Conservation (phyloP, 2,329 filamentous ascomycete species). For the Neopestalotiopsis clavispora region DNA sequence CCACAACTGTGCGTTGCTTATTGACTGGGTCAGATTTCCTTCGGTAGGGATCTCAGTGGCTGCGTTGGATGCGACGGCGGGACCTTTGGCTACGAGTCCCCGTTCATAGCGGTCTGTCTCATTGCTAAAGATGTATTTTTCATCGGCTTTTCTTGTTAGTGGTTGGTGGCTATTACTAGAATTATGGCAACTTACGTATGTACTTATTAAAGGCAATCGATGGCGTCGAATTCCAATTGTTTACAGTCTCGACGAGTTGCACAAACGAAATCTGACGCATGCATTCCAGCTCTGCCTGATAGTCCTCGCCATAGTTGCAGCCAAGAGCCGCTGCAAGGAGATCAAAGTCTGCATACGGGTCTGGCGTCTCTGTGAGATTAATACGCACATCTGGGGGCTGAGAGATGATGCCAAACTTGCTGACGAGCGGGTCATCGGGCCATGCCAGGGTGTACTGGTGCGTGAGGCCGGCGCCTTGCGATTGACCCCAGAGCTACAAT, state of each 20-base stretch:
- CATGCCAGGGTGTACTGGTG: constrained; percentile 12
- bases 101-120: neutral
- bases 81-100: neutral
- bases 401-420: constrained; percentile 11
- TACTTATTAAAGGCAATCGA: neutral
- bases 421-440: constrained; percentile 1
- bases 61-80: constrained; percentile 2
- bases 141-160: neutral
- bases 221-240: constrained; percentile 1
- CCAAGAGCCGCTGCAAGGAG: neutral
- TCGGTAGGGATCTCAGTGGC: neutral
- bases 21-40: neutral
- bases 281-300: constrained; percentile 5
- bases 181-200: neutral
- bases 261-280: constrained; percentile 11
- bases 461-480: constrained; percentile 2
- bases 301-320: constrained; percentile 9
- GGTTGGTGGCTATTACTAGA: neutral
- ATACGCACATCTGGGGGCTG: neutral
- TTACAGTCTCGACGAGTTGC: constrained; percentile 4
- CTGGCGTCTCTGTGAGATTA: constrained; percentile 7
- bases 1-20: neutral
- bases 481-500: constrained; percentile 10
- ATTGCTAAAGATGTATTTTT: constrained; percentile 10
- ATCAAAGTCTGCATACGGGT: constrained; percentile 9